phyloP scores from a whole-genome alignment of 768 basidiomycete species.

The Auricularia sp. region DNA sequence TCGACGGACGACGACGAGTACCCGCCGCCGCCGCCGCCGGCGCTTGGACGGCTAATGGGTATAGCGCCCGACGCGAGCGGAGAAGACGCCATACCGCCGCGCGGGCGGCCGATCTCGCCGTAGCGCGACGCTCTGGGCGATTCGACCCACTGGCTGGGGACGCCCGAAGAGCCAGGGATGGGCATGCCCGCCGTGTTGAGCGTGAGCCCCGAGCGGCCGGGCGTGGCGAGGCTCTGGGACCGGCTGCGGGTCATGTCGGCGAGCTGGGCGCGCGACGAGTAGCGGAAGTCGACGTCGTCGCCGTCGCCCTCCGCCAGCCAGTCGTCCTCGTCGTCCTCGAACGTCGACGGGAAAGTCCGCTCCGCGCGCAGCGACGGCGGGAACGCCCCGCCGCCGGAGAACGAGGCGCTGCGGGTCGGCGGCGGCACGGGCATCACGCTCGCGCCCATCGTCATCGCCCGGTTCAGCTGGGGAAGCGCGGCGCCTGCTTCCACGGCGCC shows the following conservation, averaged over 20 bases:
- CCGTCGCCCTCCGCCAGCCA: constrained; percentile 2
- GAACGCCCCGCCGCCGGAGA: constrained; percentile 37
- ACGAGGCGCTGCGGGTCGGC: constrained; percentile 60
- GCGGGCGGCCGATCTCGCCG: constrained; percentile 43
- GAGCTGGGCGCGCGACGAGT: constrained; percentile 26
- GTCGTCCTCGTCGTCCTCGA: constrained; percentile 63
- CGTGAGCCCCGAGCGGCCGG: constrained; percentile 37
- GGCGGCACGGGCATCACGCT: constrained; percentile 38
- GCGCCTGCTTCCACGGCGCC: constrained; percentile 32
- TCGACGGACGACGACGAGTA: constrained; percentile 23
- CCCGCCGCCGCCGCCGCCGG: not conserved
- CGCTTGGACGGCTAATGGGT: not conserved
- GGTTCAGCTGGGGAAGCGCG: constrained; percentile 19
- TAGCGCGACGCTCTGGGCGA: constrained; percentile 52
- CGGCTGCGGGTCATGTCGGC: constrained; percentile 62
- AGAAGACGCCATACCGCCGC: not conserved
- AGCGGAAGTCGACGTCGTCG: constrained; percentile 7
- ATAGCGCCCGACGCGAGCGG: not conserved
- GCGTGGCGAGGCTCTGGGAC: constrained; percentile 65
- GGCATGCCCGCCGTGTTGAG: constrained; percentile 7
- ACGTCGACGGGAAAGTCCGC: constrained; percentile 59
- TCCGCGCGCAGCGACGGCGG: constrained; percentile 56
- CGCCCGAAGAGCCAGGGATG: constrained; percentile 37
- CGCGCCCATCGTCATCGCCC: constrained; percentile 7
- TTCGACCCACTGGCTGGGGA: constrained; percentile 50